Evolutionary conservation across 257 asterid species (phyloP), one percentile per base, ranked within the genome.

Genomic region (Plantago elongata): DNA sequence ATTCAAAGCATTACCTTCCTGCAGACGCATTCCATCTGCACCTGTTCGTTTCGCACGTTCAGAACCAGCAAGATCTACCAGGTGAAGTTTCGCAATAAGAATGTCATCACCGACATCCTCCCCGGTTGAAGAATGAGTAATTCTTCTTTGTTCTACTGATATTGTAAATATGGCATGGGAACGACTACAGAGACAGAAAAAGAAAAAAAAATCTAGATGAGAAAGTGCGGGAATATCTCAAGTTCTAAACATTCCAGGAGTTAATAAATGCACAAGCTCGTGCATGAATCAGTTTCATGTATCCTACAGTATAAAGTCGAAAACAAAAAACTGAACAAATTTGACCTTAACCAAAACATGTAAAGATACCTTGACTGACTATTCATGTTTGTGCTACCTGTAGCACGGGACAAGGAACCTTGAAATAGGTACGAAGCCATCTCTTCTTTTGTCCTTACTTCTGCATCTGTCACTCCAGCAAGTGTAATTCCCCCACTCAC

Each of bases 111-210:
- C 84, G 55, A 44, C 73, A 56, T 83, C 99, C 69, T 85, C 81
- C 57, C 79, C 84, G 62, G 61, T 47, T 16, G 80, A 68, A 74
- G 76, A 65, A 65, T 63, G 68, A 44, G 76, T 5, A 17, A 37
- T 63, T 76, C 88, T 84, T 75, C 76, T 83, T 84, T 93, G 99
- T 64, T 89, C 97, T 88, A 93, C 78, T 9, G 91, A 74, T 56
- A 93, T 93, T 50, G 97, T 93, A 74, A 93, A 93, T 67, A 93
- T 93, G 70, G 99, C 99, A 82, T 93, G 99, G 11, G 99, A 93
- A 42, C 99, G 99, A 54, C 99, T 93, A 59, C 18, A 71, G 16
- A 59, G 59, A 67, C 22, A 51, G 55, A 7, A 63, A 52, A 56
- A 63, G 5, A 5, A 7, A 38, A 46, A 67, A 5, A 54, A 3